Conservation (phyloP, 176 grass and related monocot species). For the Pharus latifolius region DNA sequence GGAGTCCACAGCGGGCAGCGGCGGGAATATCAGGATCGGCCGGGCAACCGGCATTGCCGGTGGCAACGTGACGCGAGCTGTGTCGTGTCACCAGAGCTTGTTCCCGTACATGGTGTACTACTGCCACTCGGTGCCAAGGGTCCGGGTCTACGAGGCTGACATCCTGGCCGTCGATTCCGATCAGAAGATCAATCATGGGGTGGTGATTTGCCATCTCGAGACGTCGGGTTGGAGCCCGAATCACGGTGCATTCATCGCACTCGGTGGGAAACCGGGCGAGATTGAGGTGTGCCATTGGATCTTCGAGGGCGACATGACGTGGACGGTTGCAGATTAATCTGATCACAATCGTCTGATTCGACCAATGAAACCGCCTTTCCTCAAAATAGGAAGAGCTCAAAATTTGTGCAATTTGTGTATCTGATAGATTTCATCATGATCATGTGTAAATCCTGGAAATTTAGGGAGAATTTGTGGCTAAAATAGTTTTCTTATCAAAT, state of each 20-base stretch:
- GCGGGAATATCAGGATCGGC: slow-evolving; percentile 26
- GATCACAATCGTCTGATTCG: neutral
- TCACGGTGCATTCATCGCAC: slow-evolving; percentile 45
- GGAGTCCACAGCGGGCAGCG: slow-evolving; percentile 22
- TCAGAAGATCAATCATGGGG: slow-evolving; percentile 46
- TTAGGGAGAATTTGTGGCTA: too few species aligned
- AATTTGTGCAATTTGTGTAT: too few species aligned
- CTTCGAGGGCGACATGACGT: slow-evolving; percentile 68
- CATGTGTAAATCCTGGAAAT: too few species aligned
- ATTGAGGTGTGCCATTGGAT: slow-evolving; percentile 75
- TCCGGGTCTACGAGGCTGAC: slow-evolving; percentile 45
- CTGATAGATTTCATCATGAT: too few species aligned
- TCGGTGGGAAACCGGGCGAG: slow-evolving; percentile 39
- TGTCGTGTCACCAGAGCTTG: slow-evolving; percentile 68
- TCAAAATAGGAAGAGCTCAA: too few species aligned
- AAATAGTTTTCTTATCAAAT: too few species aligned
- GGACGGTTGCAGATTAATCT: slow-evolving; percentile 33
- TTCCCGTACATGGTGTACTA: slow-evolving; percentile 72
- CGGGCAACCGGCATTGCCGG: slow-evolving; percentile 29
- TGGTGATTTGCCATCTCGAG: slow-evolving; percentile 59
- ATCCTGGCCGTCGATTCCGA: slow-evolving; percentile 39
- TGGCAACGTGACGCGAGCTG: slow-evolving; percentile 37
- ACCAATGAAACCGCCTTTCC: neutral
- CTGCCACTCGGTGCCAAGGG: slow-evolving; percentile 63
- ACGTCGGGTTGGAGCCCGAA: slow-evolving; percentile 48